Evolutionary conservation across 805 yeast species (phyloP).

Genomic region (Myxozyma udenii): DNA sequence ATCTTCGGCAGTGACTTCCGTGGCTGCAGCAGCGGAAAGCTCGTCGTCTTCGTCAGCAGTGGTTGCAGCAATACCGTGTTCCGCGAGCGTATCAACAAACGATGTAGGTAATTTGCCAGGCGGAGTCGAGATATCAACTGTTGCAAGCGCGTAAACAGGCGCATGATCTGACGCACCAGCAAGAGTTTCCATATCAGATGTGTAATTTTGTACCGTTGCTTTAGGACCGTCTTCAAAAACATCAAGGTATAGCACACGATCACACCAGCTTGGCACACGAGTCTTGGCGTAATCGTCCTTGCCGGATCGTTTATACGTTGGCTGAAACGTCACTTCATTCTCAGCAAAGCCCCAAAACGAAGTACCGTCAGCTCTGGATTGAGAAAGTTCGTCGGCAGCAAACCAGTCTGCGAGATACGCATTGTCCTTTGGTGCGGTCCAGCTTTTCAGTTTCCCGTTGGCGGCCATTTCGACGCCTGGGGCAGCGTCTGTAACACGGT

Average conservation of each 20-base stretch:
- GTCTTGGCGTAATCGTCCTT: constrained; percentile 51
- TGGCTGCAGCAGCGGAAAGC: neutral
- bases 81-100: constrained; percentile 9
- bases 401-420: constrained; percentile 34
- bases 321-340: constrained; percentile 59
- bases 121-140: constrained; percentile 42
- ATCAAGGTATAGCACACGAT: constrained; percentile 62
- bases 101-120: constrained; percentile 8
- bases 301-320: constrained; percentile 69
- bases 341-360: constrained; percentile 66
- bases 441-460: constrained; percentile 3
- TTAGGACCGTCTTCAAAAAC: constrained; percentile 38
- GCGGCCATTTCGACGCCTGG: neutral
- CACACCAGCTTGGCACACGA: constrained; percentile 88
- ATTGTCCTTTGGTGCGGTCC: constrained; percentile 12
- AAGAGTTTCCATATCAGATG: constrained; percentile 46
- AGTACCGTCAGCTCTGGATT: constrained; percentile 38
- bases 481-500: constrained; percentile 44
- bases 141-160: constrained; percentile 61
- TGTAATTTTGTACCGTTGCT: constrained; percentile 45
- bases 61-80: constrained; percentile 11
- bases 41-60: neutral
- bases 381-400: constrained; percentile 50
- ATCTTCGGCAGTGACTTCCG: constrained; percentile 1
- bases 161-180: constrained; percentile 73